Evolutionary conservation across 106 monocot species (phyloP), one percentile per base, ranked within the genome.

Genomic region (Platanthera guangdongensis): DNA sequence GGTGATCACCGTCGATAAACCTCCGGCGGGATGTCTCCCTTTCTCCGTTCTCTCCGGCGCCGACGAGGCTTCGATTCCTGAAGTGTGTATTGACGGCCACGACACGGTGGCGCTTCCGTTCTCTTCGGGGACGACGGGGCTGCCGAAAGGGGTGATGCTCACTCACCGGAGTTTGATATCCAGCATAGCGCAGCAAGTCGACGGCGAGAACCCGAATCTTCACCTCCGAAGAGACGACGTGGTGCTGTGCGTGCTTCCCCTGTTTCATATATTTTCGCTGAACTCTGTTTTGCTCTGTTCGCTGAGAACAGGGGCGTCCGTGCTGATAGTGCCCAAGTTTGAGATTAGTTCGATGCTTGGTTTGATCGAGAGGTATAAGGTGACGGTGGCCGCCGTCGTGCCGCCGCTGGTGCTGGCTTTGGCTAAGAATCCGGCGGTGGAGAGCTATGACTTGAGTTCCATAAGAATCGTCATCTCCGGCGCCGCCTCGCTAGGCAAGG

Each of bases 211-310:
- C 75, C 95, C 95, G 5, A 92, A 96, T 77, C 81, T 96, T 6
- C 68, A 82, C 71, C 55, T 96, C 28, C 77, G 21, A 7, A 7
- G 15, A 0, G 80, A 82, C 11, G 95, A 96, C 73, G 88, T 96
- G 19, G 82, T 93, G 68, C 88, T 96, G 3, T 96, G 95, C 81
- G 95, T 96, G 60, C 87, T 96, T 3, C 95, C 95, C 1, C 59
- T 96, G 71, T 96, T 96, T 76, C 95, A 96, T 81, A 91, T 96
- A 6, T 96, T 90, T 82, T 85, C 95, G 8, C 76, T 96, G 47
- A 93, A 87, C 81, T 90, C 90, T 19, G 93, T 93, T 28, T 48
- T 96, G 67, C 85, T 96, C 10, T 93, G 93, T 50, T 81, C 88
- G 52, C 75, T 96, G 75, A 76, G 95, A 28, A 83, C 93, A 6